Base-by-base conservation (phyloP, 805 yeast genomes). In the Wickerhamiella qilinensis region DNA sequence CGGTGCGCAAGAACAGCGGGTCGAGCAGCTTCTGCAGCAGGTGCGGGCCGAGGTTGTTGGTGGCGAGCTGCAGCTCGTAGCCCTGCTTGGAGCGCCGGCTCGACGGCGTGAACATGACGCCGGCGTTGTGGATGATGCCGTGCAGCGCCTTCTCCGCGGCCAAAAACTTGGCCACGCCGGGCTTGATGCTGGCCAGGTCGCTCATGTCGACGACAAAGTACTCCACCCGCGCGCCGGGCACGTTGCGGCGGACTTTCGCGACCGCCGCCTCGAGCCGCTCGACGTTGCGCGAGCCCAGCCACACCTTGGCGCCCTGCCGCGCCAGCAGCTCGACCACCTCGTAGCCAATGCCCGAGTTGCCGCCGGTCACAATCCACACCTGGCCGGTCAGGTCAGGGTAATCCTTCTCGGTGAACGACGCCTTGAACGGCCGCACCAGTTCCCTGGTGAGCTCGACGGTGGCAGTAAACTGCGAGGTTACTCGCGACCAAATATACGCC, bases 1-100 rank as follows among this genome's bases (percentile, higher is more conserved):
- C 12, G 6, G 33, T 30, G 6, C 12, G 12, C 8, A 38, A 9
- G 15, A 38, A 22, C 5, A 20, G 11, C 15, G 18, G 28, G 33
- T 41, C 37, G 14, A 42, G 35, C 19, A 42, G 33, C 37, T 56
- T 57, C 41, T 65, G 60, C 18, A 68, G 49, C 20, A 66, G 45
- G 32, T 58, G 64, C 28, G 66, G 68, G 4, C 65, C 72, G 15
- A 69, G 40, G n/a, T 47, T 58, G 45, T 68, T 69, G 12, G 62
- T 58, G 4, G 69, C 73, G 34, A 66, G 53, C 40, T 63, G 68
- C 29, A 58, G 36, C 38, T 68, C 72, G 39, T 53, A 61, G 3
- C 68, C 70, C 49, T 68, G 69, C 4, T 50, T 41, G 2, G 70
- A 56, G 20, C 40, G 42, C 7, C 62, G 44, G 1, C 59, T 63